Conservation (phyloP, 2,329 filamentous ascomycete species). For the Chaetomiaceae sp. region DNA sequence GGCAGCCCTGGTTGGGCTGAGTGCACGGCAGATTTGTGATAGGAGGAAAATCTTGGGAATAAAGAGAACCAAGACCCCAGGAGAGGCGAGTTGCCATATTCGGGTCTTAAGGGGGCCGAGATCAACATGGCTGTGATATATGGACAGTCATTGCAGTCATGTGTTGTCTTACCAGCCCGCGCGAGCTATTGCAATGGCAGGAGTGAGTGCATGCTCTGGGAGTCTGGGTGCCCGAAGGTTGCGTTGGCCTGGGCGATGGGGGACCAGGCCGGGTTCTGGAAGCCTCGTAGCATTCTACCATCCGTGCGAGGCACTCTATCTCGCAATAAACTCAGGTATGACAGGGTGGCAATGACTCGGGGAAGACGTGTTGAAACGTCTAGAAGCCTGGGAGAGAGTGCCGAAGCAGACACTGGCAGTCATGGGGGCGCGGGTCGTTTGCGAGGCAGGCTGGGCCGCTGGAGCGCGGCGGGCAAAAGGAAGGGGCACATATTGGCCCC, state of each 20-base stretch:
- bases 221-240: not conserved
- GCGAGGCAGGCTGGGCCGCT: not conserved
- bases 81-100: constrained; percentile 11
- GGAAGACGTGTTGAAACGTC: not conserved
- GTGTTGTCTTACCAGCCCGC: too few species aligned
- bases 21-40: constrained; percentile 19
- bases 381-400: not conserved
- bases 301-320: too few species aligned
- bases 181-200: too few species aligned
- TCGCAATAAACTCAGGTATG: too few species aligned
- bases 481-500: too few species aligned
- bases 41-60: too few species aligned
- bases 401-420: not conserved
- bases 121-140: constrained; percentile 8
- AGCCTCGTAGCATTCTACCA: not conserved
- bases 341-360: not conserved
- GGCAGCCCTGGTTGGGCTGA: constrained; percentile 6
- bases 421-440: not conserved
- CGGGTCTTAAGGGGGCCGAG: constrained; percentile 7
- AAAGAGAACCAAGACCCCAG: too few species aligned
- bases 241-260: not conserved
- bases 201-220: too few species aligned
- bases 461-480: constrained; percentile 3
- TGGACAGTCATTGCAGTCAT: too few species aligned
- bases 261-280: not conserved